These are phyloP conservation scores for Aureobasidium sp. DNA, from an alignment of 2,329 filamentous ascomycete genomes.

Conservation along the genomic window DNA sequence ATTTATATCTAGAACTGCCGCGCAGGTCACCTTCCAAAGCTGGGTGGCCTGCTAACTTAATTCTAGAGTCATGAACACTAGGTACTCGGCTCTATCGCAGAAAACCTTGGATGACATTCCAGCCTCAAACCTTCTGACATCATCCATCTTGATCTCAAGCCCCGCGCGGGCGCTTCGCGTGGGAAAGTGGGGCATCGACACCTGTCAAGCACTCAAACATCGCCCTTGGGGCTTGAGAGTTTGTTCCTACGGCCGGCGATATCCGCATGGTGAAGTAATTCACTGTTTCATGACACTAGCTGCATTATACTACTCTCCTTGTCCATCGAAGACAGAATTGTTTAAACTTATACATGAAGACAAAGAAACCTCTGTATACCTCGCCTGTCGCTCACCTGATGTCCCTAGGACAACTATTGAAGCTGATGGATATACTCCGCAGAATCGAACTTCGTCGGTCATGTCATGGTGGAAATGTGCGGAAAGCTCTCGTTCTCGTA, in stretches of 20 bases:
- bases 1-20: slow-evolving; percentile 1
- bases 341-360: background rate
- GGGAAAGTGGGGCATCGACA: background rate
- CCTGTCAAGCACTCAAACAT: background rate
- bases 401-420: background rate
- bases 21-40: background rate
- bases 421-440: too few relatives aligned
- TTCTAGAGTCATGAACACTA: background rate
- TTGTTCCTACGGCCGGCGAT: background rate
- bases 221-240: background rate
- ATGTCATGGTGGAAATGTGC: background rate
- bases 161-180: background rate
- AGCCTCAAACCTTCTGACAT: slow-evolving; percentile 4
- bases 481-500: background rate
- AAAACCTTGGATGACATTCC: slow-evolving; percentile 6
- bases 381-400: background rate
- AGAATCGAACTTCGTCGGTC: background rate
- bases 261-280: background rate
- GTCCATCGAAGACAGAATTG: background rate
- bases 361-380: background rate
- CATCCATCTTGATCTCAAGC: background rate
- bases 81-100: background rate
- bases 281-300: background rate
- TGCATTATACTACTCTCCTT: background rate
- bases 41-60: background rate